Evolutionary conservation across 371 early-diverging fungal genomes (phyloP), one percentile per base, ranked within the genome.

Genomic region (Synchytrium microbalum): DNA sequence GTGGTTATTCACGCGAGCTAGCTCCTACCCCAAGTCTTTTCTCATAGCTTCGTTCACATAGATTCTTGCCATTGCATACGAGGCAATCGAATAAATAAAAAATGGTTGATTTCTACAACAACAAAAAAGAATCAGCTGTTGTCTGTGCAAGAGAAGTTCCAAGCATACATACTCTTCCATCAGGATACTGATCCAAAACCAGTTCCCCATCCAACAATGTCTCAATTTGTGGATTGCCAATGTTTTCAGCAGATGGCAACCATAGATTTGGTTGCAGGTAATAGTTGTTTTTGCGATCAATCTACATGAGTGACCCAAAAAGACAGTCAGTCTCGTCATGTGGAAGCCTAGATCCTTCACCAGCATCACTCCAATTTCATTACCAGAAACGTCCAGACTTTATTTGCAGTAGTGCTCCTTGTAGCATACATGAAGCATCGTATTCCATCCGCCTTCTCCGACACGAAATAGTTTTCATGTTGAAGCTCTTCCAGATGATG

Each of bases 381-480:
- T 56, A 56, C 56, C 56, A 56, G 29, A 56, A 56, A 56, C 13
- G 56, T 56, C 29, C 29, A 24, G 29, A 29, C 56, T 56, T 56
- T 56, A 24, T 24, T 24, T 24, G 8, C 29, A 56, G 56, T 24
- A 5, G 24, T 5, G 13, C 29, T 56, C 56, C 13, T 56, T 10
- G 26, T 56, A 10, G 56, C 24, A 56, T 56, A 56, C 52, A 95
- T 78, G 1, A 98, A 79, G 55, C 89, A 92, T 24, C 99, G 87
- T 2, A 94, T 84, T 26, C 99, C 99, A 79, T 99, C 98, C 8
- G 95, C 93, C 73, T 99, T 99, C 74, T 99, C 99, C 70, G 94
- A 91, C 16, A 98, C 97, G 76, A 87, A 92, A 72, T 92, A 99
- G 80, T 92, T 84, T 76, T 92, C 88, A 30, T 79, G 67, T 64